phyloP scores from a whole-genome alignment of 495 filamentous ascomycete species.

The Penicillium robsamsonii region DNA sequence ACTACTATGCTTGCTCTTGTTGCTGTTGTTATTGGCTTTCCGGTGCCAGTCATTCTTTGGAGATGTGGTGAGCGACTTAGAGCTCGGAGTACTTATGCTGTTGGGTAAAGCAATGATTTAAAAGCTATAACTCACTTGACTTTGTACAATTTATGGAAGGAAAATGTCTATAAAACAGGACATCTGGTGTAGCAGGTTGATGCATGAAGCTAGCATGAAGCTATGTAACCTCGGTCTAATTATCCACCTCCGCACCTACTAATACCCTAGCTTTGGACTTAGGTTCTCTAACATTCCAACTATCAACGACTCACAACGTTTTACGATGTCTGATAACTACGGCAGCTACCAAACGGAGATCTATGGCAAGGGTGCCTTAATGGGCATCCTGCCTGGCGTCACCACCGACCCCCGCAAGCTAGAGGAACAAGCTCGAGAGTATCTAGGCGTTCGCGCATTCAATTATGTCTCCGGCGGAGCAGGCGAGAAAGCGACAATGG shows the following conservation, averaged over 20 bases:
- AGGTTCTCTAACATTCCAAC: neutral
- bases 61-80: constrained; percentile 14
- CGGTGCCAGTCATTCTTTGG: constrained; percentile 53
- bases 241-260: neutral
- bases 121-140: neutral
- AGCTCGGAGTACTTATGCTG: constrained; percentile 3
- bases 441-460: constrained; percentile 48
- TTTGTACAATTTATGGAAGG: neutral
- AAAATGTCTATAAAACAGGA: neutral
- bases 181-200: neutral
- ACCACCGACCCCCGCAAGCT: constrained; percentile 61
- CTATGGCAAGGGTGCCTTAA: constrained; percentile 50
- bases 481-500: constrained; percentile 63
- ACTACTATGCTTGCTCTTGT: constrained; percentile 49
- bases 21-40: constrained; percentile 43
- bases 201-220: neutral
- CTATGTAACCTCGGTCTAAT: neutral
- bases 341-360: constrained; percentile 49
- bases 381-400: constrained; percentile 47
- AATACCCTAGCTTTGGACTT: neutral
- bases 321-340: constrained; percentile 41
- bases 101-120: neutral
- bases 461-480: constrained; percentile 66
- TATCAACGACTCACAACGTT: neutral
- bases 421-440: constrained; percentile 53